phyloP scores from a whole-genome alignment of 2,329 filamentous ascomycete genomes.

The Pseudocercospora ulei region DNA sequence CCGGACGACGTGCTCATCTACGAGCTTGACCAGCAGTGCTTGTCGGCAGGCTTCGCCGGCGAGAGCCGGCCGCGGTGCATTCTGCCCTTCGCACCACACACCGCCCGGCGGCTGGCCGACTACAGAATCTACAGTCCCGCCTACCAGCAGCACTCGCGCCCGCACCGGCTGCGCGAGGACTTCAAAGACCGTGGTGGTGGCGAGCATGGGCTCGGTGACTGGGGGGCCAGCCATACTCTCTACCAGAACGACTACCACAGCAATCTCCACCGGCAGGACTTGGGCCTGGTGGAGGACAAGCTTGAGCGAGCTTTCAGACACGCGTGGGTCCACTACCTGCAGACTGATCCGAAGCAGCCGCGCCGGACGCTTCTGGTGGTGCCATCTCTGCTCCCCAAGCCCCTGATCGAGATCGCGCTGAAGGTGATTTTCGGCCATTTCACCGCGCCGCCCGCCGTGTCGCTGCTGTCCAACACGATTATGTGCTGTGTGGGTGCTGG shows the following conservation, averaged over 20 bases:
- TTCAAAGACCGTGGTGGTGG: no score
- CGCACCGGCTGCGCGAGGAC: conserved; percentile 43
- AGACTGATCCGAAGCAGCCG: conserved; percentile 59
- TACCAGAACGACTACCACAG: conserved; percentile 59
- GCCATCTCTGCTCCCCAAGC: conserved; percentile 66
- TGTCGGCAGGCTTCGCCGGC: conserved; percentile 78
- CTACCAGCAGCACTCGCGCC: conserved; percentile 11
- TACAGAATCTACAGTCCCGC: conserved; percentile 48
- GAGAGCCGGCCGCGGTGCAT: conserved; percentile 64
- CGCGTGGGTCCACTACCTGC: conserved; percentile 65
- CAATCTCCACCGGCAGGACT: conserved; percentile 59
- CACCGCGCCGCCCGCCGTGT: conserved; percentile 69
- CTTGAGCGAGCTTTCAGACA: conserved; percentile 74
- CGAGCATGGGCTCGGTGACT: no score
- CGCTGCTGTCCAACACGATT: conserved; percentile 66
- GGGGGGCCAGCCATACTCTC: conserved; percentile 59
- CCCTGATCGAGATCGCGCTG: conserved; percentile 64
- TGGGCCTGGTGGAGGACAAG: conserved; percentile 75
- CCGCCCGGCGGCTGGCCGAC: conserved; percentile 69
- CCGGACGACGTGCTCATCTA: conserved; percentile 81
- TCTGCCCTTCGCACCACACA: conserved; percentile 62
- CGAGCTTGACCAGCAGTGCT: conserved; percentile 67
- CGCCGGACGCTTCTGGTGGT: conserved; percentile 63
- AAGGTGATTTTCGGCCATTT: conserved; percentile 72
- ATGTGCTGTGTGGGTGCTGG: conserved; percentile 70